A percentile compares a stretch with the other conserved stretches of the same genome.
These are phyloP conservation scores for Aspergillus unguis DNA, from an alignment of 2,329 filamentous ascomycete species.

Conservation along the genomic window DNA sequence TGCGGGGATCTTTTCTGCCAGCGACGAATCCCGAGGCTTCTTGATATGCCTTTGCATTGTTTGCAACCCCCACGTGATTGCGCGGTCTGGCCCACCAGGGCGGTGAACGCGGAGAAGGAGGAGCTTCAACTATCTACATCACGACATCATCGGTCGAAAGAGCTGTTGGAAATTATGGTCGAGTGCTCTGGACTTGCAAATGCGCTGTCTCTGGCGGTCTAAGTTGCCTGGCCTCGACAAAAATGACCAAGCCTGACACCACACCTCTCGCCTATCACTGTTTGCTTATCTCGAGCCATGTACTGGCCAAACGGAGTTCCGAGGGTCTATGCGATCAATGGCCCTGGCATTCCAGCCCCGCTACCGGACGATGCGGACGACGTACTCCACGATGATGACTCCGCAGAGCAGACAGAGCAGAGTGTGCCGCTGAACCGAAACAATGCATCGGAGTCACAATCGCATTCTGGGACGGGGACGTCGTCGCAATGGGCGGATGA, in stretches of 20 bases:
- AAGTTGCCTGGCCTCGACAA: slow-evolving; percentile 21
- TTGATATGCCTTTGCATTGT: slow-evolving; percentile 14
- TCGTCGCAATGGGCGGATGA: slow-evolving; percentile 51
- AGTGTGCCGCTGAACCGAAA: slow-evolving; percentile 25
- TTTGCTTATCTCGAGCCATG: slow-evolving; percentile 38
- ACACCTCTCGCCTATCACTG: slow-evolving; percentile 23
- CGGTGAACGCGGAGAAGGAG: slow-evolving; percentile 3
- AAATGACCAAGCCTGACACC: slow-evolving; percentile 41
- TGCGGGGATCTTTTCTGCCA: slow-evolving; percentile 17
- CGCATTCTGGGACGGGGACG: slow-evolving; percentile 28
- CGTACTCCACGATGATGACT: slow-evolving; percentile 12
- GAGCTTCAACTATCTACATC: slow-evolving; percentile 4
- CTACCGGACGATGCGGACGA: slow-evolving; percentile 26
- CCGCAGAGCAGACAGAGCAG: slow-evolving; percentile 24
- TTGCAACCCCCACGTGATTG: slow-evolving; percentile 21
- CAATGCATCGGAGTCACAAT: slow-evolving; percentile 16
- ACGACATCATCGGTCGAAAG: slow-evolving; percentile 6
- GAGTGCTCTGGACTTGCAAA: slow-evolving; percentile 17
- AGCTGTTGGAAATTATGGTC: slow-evolving; percentile 22
- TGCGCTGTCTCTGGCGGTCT: slow-evolving; percentile 23
- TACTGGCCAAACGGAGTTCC: slow-evolving; percentile 52
- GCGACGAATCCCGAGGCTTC: slow-evolving; percentile 6
- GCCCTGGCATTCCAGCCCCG: slow-evolving; percentile 34
- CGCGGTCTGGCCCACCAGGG: slow-evolving; percentile 7
- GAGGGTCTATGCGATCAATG: slow-evolving; percentile 49